Conservation (phyloP, 2,329 filamentous ascomycete species). For the Phaeosphaeria sp. region DNA sequence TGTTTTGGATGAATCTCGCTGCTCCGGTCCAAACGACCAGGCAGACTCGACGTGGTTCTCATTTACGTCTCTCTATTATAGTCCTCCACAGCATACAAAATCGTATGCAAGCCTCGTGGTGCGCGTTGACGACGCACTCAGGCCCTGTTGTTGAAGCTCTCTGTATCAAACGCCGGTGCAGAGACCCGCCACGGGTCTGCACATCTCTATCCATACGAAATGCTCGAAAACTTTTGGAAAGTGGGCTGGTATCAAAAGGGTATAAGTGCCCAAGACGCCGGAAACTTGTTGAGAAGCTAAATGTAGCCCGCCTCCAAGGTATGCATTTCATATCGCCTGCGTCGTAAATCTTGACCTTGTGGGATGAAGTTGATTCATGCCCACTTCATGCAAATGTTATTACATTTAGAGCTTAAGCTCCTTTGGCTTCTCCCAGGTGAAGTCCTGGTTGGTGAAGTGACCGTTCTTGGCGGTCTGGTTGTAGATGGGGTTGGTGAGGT, state of each 20-base stretch:
- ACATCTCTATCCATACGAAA: slow-evolving; percentile 22
- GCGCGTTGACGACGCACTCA: slow-evolving; percentile 38
- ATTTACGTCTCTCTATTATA: not conserved
- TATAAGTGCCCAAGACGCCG: slow-evolving; percentile 46
- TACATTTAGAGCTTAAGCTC: slow-evolving; percentile 79
- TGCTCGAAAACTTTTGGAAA: slow-evolving; percentile 41
- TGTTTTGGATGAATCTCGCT: not conserved
- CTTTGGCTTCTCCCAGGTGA: slow-evolving; percentile 99
- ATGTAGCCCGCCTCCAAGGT: slow-evolving; percentile 41
- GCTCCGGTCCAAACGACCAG: not conserved
- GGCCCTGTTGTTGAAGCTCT: slow-evolving; percentile 34
- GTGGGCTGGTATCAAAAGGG: slow-evolving; percentile 40
- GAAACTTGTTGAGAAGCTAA: slow-evolving; percentile 51
- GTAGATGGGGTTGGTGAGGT: slow-evolving; percentile 96
- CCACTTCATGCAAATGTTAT: slow-evolving; percentile 39
- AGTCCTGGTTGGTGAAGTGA: slow-evolving; percentile 98
- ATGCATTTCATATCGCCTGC: slow-evolving; percentile 44
- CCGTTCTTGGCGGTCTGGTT: slow-evolving; percentile 98
- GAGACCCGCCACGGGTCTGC: slow-evolving; percentile 21
- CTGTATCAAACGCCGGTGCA: not conserved
- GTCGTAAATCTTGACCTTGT: slow-evolving; percentile 39
- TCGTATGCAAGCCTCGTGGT: slow-evolving; percentile 19
- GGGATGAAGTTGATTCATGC: slow-evolving; percentile 50
- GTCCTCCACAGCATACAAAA: not conserved
- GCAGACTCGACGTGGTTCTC: not conserved